Conservation (phyloP, 345 rosid species). For the Barbarea vulgaris region DNA sequence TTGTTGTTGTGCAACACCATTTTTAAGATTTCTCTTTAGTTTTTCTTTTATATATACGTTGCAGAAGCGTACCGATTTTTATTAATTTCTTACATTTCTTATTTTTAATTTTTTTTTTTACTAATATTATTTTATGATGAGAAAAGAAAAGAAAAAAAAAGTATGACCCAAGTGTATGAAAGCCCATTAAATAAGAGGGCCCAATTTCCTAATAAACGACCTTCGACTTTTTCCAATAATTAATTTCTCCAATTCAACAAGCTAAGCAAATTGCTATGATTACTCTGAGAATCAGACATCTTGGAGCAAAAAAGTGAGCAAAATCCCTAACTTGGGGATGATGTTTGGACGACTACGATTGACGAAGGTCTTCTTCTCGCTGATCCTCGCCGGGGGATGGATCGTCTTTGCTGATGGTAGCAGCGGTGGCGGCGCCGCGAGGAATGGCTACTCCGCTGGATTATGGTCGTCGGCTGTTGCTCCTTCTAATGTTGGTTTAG, state of each 20-base stretch:
- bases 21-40: too few relatives aligned
- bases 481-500: slow-evolving; percentile 60
- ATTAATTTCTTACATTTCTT: neutral
- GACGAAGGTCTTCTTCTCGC: slow-evolving; percentile 33
- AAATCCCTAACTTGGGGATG: slow-evolving; percentile 55
- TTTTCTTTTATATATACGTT: too few relatives aligned
- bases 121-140: neutral
- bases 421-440: slow-evolving; percentile 43
- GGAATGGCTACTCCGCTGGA: slow-evolving; percentile 47
- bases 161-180: neutral
- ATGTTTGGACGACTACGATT: slow-evolving; percentile 35
- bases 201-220: neutral
- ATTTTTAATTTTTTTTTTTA: neutral
- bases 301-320: slow-evolving; percentile 24
- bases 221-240: slow-evolving; percentile 12
- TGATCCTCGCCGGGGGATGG: slow-evolving; percentile 54
- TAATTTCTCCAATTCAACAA: neutral
- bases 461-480: slow-evolving; percentile 51
- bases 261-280: slow-evolving; percentile 19
- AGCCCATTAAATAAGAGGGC: slow-evolving; percentile 21
- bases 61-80: too few relatives aligned
- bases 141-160: neutral
- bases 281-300: slow-evolving; percentile 24
- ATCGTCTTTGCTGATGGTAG: slow-evolving; percentile 51
- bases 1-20: too few relatives aligned